Percentiles rank a stretch among this genome's conserved stretches.
phyloP scores from a whole-genome alignment of 2,329 filamentous ascomycete species.

The Beauveria bassiana region DNA sequence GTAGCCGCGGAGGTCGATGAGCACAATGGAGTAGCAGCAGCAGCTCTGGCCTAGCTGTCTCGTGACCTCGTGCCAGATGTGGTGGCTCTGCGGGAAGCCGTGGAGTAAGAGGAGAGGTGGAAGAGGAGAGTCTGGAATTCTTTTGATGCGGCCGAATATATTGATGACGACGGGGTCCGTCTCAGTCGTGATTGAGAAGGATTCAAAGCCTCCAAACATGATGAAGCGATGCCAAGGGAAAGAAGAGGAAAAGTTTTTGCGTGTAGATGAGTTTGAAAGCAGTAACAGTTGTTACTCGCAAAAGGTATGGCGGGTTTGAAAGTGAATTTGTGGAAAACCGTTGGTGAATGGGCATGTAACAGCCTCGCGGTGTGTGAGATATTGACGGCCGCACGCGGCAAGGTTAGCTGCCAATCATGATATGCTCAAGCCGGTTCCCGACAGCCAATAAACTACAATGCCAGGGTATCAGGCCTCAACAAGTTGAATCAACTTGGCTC shows the following conservation, averaged over 20 bases:
- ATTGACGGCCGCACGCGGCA: too few species aligned
- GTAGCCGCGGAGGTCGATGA: conserved; percentile 44
- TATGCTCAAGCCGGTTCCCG: too few species aligned
- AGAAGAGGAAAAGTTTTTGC: not conserved
- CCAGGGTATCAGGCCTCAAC: not conserved
- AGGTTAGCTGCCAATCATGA: too few species aligned
- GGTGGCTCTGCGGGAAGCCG: conserved; percentile 44
- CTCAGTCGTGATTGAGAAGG: conserved; percentile 31
- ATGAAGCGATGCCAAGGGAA: conserved; percentile 11
- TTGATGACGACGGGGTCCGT: conserved; percentile 26
- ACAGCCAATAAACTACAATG: not conserved
- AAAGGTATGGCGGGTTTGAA: too few species aligned
- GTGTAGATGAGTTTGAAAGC: not conserved
- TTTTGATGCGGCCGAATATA: conserved; percentile 36
- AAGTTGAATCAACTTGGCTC: not conserved
- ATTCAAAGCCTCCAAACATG: conserved; percentile 31
- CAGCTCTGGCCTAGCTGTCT: conserved; percentile 25
- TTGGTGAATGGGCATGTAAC: too few species aligned
- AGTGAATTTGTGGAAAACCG: too few species aligned
- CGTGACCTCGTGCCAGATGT: conserved; percentile 43
- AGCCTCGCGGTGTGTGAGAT: too few species aligned
- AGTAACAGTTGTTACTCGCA: too few species aligned
- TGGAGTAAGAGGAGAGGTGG: conserved; percentile 41
- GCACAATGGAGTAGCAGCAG: conserved; percentile 31
- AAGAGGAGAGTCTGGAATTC: conserved; percentile 21